These are phyloP conservation scores for Fusarium lyarnte DNA, from an alignment of 2,329 filamentous ascomycete species.

Conservation along the genomic window DNA sequence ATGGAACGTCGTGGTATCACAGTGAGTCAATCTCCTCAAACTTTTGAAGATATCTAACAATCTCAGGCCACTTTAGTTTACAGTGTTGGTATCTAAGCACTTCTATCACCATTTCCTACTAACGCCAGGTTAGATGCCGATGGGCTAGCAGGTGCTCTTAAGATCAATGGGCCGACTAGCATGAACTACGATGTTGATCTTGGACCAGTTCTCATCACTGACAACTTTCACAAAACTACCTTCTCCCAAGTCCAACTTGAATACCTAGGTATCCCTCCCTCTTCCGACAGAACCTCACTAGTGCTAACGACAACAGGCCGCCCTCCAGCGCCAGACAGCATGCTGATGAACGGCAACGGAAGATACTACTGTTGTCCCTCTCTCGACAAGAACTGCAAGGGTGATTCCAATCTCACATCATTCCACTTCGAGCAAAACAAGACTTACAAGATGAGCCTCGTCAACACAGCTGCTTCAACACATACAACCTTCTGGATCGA, in stretches of 20 bases:
- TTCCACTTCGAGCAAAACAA: background rate
- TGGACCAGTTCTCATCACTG: background rate
- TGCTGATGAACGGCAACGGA: background rate
- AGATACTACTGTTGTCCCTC: background rate
- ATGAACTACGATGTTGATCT: background rate
- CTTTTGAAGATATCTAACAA: fast-evolving
- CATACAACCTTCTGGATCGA: background rate
- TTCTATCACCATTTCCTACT: background rate
- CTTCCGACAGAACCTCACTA: fast-evolving
- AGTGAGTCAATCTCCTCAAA: background rate
- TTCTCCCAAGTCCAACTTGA: background rate
- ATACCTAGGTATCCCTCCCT: background rate
- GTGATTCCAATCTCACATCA: background rate
- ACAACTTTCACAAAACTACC: background rate
- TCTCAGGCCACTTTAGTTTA: background rate
- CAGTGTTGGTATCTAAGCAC: background rate
- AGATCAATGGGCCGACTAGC: background rate
- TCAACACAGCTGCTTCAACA: background rate
- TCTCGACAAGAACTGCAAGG: background rate
- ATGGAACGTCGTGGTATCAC: slow-evolving; percentile 3
- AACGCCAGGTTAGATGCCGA: background rate
- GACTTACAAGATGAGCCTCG: slow-evolving; percentile 1
- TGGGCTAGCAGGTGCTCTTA: background rate
- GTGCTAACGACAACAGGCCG: background rate
- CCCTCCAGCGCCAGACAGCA: background rate